Percentiles rank a stretch among this genome's conserved stretches.
Evolutionary conservation across 1,284 basidiomycete genomes (phyloP).

Genomic region (Marasmius sp.): DNA sequence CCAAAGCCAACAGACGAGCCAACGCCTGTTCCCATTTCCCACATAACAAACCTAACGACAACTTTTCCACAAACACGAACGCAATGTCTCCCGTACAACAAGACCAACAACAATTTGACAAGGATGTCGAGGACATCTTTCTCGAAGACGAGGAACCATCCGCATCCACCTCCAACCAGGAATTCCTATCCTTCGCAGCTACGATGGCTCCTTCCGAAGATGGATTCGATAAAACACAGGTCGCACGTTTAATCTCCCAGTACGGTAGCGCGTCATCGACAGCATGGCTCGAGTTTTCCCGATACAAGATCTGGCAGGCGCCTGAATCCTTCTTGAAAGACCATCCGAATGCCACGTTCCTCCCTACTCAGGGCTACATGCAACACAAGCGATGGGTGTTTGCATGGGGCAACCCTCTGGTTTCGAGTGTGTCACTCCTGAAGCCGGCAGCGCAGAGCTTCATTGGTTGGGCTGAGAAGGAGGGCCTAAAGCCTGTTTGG

Average conservation of each 20-base stretch:
- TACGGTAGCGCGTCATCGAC: constrained; percentile 43
- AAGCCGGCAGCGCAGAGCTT: constrained; percentile 33
- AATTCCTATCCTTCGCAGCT: background rate
- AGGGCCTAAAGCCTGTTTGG: constrained; percentile 36
- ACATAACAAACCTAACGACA: too few species aligned
- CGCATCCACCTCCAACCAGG: background rate
- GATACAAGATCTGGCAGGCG: constrained; percentile 41
- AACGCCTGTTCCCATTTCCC: too few species aligned
- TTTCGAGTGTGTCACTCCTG: constrained; percentile 37
- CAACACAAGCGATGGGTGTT: constrained; percentile 32
- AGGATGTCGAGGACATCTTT: background rate
- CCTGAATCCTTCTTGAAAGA: constrained; percentile 25
- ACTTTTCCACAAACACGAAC: too few species aligned
- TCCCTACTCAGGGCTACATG: constrained; percentile 44
- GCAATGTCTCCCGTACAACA: background rate
- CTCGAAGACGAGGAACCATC: background rate
- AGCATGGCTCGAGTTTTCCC: constrained; percentile 45
- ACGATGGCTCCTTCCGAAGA: background rate
- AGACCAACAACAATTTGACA: background rate
- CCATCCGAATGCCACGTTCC: constrained; percentile 34
- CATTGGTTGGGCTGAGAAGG: constrained; percentile 31
- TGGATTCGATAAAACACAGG: constrained; percentile 25
- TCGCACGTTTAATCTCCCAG: constrained; percentile 37
- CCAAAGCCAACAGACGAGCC: too few species aligned
- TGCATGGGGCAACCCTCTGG: constrained; percentile 47